phyloP scores from a whole-genome alignment of 2,329 filamentous ascomycete genomes.

The Fusarium nelsonii region DNA sequence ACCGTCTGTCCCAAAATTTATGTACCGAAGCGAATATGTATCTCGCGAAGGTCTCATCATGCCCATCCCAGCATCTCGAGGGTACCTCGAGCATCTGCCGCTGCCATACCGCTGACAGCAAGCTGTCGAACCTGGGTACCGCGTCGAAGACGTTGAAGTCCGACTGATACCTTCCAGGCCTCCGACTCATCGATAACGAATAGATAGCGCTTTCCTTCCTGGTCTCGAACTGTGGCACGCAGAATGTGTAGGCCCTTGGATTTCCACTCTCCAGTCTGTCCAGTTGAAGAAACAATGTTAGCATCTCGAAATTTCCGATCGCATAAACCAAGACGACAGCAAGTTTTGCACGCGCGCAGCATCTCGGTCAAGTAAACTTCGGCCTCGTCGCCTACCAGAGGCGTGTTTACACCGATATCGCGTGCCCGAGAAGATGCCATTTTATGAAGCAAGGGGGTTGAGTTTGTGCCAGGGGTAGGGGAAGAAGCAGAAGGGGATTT shows the following conservation, averaged over 20 bases:
- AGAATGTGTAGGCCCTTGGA: constrained; percentile 70
- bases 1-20: constrained; percentile 43
- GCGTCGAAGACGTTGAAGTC: constrained; percentile 69
- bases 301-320: constrained; percentile 59
- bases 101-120: constrained; percentile 68
- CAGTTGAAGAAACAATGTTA: constrained; percentile 55
- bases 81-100: constrained; percentile 65
- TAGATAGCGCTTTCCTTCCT: constrained; percentile 74
- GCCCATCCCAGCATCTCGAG: constrained; percentile 71
- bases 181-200: constrained; percentile 75
- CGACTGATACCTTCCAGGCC: constrained; percentile 75
- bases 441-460: constrained; percentile 61
- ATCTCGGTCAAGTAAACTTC: constrained; percentile 73
- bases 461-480: constrained; percentile 55
- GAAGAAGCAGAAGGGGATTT: constrained; percentile 59
- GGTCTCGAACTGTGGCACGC: constrained; percentile 73
- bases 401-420: constrained; percentile 63
- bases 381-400: constrained; percentile 72
- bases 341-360: constrained; percentile 73
- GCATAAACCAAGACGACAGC: constrained; percentile 68
- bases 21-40: constrained; percentile 43
- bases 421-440: constrained; percentile 61
- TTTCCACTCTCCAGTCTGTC: constrained; percentile 67
- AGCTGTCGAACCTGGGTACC: constrained; percentile 71
- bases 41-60: constrained; percentile 37